A percentile compares a stretch with the other conserved stretches of the same genome.
phyloP scores from a whole-genome alignment of 805 yeast genomes.

The Lachancea quebecensis region DNA sequence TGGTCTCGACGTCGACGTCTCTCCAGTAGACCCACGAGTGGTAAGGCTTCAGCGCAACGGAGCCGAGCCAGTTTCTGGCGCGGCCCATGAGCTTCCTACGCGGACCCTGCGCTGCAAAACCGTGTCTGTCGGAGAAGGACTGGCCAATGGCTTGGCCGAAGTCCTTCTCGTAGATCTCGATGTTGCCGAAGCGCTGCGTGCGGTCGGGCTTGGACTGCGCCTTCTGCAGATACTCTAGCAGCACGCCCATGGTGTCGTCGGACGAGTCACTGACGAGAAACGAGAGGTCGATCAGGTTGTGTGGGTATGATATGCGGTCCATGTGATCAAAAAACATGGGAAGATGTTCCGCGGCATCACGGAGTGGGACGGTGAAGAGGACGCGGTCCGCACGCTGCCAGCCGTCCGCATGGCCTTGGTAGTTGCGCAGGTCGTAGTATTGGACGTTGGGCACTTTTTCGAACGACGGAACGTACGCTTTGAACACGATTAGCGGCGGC shows the following conservation, averaged over 20 bases:
- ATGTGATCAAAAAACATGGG: constrained; percentile 85
- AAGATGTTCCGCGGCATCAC: constrained; percentile 87
- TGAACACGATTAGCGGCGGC: constrained; percentile 11
- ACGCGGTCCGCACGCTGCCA: constrained; percentile 77
- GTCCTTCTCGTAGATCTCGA: constrained; percentile 84
- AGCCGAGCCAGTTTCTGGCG: constrained; percentile 89
- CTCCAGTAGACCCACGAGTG: constrained; percentile 97
- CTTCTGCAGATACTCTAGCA: constrained; percentile 48
- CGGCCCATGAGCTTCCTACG: constrained; percentile 92
- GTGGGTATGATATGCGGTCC: constrained; percentile 78
- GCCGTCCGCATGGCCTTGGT: constrained; percentile 61
- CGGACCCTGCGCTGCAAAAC: constrained; percentile 93
- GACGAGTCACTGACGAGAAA: constrained; percentile 86
- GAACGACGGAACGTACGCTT: constrained; percentile 32
- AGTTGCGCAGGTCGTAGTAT: constrained; percentile 65
- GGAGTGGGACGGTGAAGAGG: constrained; percentile 77
- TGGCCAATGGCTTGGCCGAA: constrained; percentile 93
- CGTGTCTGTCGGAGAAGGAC: constrained; percentile 87
- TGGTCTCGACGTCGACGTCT: constrained; percentile 94
- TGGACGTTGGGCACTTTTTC: constrained; percentile 40
- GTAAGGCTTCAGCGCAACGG: constrained; percentile 81
- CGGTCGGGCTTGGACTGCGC: constrained; percentile 62
- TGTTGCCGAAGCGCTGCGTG: constrained; percentile 66
- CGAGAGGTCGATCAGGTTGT: constrained; percentile 71
- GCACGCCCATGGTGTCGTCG: constrained; percentile 74